Evolutionary conservation across 441 rosid species (phyloP).

Genomic region (Adansonia madagascariensis): DNA sequence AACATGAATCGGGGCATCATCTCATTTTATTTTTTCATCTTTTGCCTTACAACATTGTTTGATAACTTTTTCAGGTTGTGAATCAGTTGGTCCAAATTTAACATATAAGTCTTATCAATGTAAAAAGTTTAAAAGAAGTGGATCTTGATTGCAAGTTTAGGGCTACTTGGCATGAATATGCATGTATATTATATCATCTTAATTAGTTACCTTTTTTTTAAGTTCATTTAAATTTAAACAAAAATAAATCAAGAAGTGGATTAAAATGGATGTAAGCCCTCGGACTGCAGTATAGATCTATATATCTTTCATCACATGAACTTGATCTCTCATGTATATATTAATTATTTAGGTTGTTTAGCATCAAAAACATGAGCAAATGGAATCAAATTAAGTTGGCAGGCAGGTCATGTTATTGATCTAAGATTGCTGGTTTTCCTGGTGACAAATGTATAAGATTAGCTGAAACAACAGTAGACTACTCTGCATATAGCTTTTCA

Average conservation of each 20-base stretch:
- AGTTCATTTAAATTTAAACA: neutral
- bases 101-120: neutral
- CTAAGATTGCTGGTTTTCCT: conserved; percentile 26
- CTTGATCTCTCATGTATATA: conserved; percentile 22
- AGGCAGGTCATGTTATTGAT: conserved; percentile 38
- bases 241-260: neutral
- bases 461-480: neutral
- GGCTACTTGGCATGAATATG: neutral
- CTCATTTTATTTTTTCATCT: neutral
- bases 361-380: conserved; percentile 12
- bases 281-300: conserved; percentile 14
- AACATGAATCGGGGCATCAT: neutral
- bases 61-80: neutral
- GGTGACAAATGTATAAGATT: conserved; percentile 18
- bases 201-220: neutral
- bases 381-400: conserved; percentile 33
- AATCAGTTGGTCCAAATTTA: neutral
- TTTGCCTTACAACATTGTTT: neutral
- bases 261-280: conserved; percentile 17
- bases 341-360: neutral
- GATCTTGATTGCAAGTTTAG: conserved; percentile 22
- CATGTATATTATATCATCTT: neutral
- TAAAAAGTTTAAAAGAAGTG: neutral
- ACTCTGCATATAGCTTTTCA: neutral
- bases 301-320: conserved; percentile 30